Evolutionary conservation across 2,329 filamentous ascomycete genomes (phyloP).

Genomic region (Talaromyces sp.): DNA sequence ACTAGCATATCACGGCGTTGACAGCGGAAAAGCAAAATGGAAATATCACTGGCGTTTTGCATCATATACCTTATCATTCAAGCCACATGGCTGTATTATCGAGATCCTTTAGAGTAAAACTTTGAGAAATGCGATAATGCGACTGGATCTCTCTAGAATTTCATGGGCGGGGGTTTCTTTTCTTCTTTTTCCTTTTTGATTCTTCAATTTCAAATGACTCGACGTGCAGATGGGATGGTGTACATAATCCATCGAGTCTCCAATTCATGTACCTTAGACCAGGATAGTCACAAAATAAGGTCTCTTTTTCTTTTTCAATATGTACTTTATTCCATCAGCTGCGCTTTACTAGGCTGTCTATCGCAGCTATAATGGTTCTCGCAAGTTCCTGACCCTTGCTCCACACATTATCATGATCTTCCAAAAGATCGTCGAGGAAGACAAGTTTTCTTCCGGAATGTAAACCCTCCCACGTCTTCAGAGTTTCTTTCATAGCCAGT

Average conservation of each 20-base stretch:
- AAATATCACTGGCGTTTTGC: neutral
- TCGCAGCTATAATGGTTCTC: conserved; percentile 27
- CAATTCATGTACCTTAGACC: neutral
- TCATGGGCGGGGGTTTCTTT: neutral
- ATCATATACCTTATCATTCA: conserved; percentile 1
- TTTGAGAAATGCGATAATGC: neutral
- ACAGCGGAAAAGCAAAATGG: neutral
- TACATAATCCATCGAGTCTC: neutral
- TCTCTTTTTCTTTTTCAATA: neutral
- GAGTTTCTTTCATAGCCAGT: conserved; percentile 44
- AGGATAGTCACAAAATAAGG: neutral
- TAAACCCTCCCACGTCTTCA: conserved; percentile 45
- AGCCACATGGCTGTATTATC: neutral
- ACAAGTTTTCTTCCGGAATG: conserved; percentile 38
- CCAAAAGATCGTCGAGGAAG: conserved; percentile 31
- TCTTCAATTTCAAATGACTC: neutral
- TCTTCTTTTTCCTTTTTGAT: neutral
- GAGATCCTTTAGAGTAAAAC: neutral
- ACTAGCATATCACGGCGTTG: neutral
- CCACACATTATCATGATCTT: conserved; percentile 40
- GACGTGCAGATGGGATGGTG: neutral
- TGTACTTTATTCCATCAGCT: neutral
- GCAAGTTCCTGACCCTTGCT: conserved; percentile 35
- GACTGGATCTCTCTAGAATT: neutral
- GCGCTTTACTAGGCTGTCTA: conserved; percentile 20